Evolutionary conservation across 495 filamentous ascomycete species (phyloP).

Genomic region (Penicillium robsamsonii): DNA sequence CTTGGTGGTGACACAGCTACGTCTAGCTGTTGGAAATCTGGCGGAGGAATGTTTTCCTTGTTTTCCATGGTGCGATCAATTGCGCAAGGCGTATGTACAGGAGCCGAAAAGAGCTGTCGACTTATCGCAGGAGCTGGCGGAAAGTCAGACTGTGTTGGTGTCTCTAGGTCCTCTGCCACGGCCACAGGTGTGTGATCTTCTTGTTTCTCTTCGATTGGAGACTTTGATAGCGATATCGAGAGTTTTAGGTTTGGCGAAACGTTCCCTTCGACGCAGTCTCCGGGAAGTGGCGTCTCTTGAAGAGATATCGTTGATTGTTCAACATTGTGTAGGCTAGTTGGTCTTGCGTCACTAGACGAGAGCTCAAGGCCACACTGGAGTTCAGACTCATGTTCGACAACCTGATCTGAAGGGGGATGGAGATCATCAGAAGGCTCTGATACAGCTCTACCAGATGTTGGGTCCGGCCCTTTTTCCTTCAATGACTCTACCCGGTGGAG

Average conservation of each 20-base stretch:
- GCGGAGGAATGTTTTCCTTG: slow-evolving; percentile 28
- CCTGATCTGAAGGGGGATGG: slow-evolving; percentile 2
- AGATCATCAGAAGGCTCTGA: background rate
- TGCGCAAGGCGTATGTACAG: slow-evolving; percentile 7
- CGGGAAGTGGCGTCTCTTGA: background rate
- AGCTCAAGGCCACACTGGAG: background rate
- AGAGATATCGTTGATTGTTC: background rate
- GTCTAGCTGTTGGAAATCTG: slow-evolving; percentile 1
- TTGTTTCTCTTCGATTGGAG: background rate
- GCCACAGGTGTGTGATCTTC: slow-evolving; percentile 1
- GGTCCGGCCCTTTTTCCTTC: background rate
- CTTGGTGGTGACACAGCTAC: slow-evolving; percentile 3
- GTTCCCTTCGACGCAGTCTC: background rate
- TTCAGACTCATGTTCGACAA: background rate
- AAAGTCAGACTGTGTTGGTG: slow-evolving; percentile 19
- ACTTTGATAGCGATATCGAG: background rate
- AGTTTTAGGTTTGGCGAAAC: background rate
- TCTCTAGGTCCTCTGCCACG: slow-evolving; percentile 15
- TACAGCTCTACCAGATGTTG: background rate
- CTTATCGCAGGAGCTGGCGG: background rate
- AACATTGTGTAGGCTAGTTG: background rate
- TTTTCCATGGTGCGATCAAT: slow-evolving; percentile 11
- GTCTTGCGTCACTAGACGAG: background rate
- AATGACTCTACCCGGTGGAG: background rate
- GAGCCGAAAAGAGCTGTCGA: slow-evolving; percentile 6